phyloP scores from a whole-genome alignment of 1,139 yeast genomes.

The Keqinozyma sinolaborantium region DNA sequence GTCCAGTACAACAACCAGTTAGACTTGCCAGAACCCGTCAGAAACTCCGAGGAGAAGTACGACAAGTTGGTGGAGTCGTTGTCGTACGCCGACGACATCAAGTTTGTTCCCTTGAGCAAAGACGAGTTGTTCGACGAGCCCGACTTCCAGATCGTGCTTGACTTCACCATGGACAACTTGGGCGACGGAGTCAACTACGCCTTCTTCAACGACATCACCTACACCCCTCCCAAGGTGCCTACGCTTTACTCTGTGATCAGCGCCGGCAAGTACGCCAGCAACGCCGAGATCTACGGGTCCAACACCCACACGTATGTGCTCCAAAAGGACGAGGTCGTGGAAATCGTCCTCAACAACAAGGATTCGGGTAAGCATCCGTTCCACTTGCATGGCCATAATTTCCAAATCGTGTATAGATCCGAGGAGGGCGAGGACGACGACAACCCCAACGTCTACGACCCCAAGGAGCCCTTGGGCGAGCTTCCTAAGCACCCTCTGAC shows the following conservation, averaged over 20 bases:
- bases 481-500: conserved; percentile 54
- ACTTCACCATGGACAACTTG: conserved; percentile 76
- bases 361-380: conserved; percentile 86
- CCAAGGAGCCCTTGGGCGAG: conserved; percentile 25
- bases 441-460: conserved; percentile 37
- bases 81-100: conserved; percentile 62
- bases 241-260: conserved; percentile 70
- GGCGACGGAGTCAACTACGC: conserved; percentile 86
- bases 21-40: conserved; percentile 34
- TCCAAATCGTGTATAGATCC: conserved; percentile 53
- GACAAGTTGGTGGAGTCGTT: conserved; percentile 34
- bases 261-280: conserved; percentile 51
- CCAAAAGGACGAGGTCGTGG: conserved; percentile 64
- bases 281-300: conserved; percentile 56
- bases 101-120: conserved; percentile 53
- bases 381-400: conserved; percentile 80
- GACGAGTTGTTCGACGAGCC: conserved; percentile 56
- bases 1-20: conserved; percentile 52
- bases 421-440: conserved; percentile 31
- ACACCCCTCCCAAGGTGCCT: conserved; percentile 77
- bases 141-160: conserved; percentile 61
- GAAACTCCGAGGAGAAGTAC: conserved; percentile 8
- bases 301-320: conserved; percentile 74
- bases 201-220: conserved; percentile 82
- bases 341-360: conserved; percentile 63